Percentiles rank a stretch among this genome's conserved stretches.
Conservation (phyloP, 495 filamentous ascomycete species). For the Aspergillus wentii region DNA sequence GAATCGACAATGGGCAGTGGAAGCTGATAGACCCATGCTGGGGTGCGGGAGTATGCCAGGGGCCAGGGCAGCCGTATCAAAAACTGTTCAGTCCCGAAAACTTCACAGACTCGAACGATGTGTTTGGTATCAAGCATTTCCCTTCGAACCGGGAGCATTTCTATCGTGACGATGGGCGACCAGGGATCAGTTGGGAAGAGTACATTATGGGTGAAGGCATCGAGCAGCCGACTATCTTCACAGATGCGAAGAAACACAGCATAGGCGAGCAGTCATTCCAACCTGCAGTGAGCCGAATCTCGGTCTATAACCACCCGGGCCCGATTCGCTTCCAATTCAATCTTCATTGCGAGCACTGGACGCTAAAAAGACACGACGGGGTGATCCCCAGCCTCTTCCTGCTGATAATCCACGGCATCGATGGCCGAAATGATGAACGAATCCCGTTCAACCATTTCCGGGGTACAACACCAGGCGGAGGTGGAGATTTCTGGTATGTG, state of each 20-base stretch:
- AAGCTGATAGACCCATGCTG: constrained; percentile 90
- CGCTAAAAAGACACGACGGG: constrained; percentile 55
- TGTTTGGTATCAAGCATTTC: constrained; percentile 77
- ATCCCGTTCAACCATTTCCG: constrained; percentile 47
- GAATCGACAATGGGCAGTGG: constrained; percentile 81
- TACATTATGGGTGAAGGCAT: constrained; percentile 56
- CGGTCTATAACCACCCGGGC: constrained; percentile 39
- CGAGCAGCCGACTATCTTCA: constrained; percentile 47
- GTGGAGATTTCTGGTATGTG: constrained; percentile 70
- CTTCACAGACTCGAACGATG: constrained; percentile 79
- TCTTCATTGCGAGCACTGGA: constrained; percentile 76
- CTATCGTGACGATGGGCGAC: constrained; percentile 58
- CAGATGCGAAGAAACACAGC: constrained; percentile 52
- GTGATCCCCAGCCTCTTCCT: constrained; percentile 61
- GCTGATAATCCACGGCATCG: constrained; percentile 58
- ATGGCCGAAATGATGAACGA: constrained; percentile 63
- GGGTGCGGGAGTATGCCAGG: constrained; percentile 68
- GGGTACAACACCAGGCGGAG: constrained; percentile 41
- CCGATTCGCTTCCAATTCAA: constrained; percentile 72
- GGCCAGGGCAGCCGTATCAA: constrained; percentile 51
- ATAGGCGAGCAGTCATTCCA: constrained; percentile 57
- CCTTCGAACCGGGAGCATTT: constrained; percentile 62
- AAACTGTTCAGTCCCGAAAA: constrained; percentile 60
- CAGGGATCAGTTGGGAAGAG: constrained; percentile 66
- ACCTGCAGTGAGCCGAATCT: constrained; percentile 54